Base-by-base conservation (phyloP, 257 asterid genomes). In the Solanum chaucha region DNA sequence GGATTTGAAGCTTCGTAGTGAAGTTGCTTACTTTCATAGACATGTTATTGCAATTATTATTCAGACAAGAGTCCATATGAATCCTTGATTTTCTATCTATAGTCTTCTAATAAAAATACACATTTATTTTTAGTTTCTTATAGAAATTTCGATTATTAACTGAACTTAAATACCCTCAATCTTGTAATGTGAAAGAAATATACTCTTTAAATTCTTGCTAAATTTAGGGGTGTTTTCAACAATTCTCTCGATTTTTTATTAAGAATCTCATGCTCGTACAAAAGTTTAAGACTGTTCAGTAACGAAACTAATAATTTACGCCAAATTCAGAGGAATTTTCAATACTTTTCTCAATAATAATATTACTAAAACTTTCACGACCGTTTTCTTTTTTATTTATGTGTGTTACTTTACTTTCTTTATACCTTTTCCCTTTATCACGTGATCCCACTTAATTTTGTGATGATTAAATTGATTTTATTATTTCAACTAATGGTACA, bases 371-470 rank as follows among this genome's bases (percentile, higher is more conserved):
- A 44, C 26, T 75, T 77, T 44, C 24, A 14, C 51, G 38, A 78
- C 13, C 65, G 7, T 44, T 41, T 78, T 78, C 26, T 8, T 41
- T 17, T 77, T 14, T 44, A 44, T 26, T 24, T 73, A 5, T 44
- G 67, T 75, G 64, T 71, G 86, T 41, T n/a, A 24, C 89, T 86
- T 83, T 80, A 80, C 28, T 28, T 30, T 41, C 68, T 80, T 78
- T 44, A n/a, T 86, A 19, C 51, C 4, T 41, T 88, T 58, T 3
- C 70, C 58, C 58, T 83, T 38, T 20, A 26, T 65, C 41, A 65
- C 28, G 58, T 58, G 85, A 64, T 28, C 90, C 87, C 90, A 88
- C 87, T 59, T 51, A 86, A 55, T 32, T 58, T 41, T 82, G 80
- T 82, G 44, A 72, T 80, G 85, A 70, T 82, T 34, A 34, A 9